Percentiles rank a stretch among this genome's conserved stretches.
Evolutionary conservation across 148 eudicot genomes (phyloP).

Genomic region (Chenopodium album): DNA sequence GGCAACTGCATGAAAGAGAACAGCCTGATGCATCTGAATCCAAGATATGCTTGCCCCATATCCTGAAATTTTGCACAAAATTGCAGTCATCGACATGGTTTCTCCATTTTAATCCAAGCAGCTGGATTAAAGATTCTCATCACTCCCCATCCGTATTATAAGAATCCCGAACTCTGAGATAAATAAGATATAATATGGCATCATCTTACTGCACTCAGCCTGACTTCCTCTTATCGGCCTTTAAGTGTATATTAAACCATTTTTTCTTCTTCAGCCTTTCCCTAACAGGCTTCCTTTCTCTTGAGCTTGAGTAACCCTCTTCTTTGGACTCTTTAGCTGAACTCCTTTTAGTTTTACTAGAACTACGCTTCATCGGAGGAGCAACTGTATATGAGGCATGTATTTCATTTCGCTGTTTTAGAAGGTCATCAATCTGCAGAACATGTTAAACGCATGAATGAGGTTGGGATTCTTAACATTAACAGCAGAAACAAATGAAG

Average conservation of each 20-base stretch:
- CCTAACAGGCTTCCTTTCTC: slow-evolving; percentile 58
- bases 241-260: slow-evolving; percentile 76
- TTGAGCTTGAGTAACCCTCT: slow-evolving; percentile 47
- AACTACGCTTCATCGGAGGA: slow-evolving; percentile 61
- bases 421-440: slow-evolving; percentile 79
- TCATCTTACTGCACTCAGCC: slow-evolving; percentile 40
- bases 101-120: slow-evolving; percentile 23
- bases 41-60: slow-evolving; percentile 12
- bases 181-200: neutral
- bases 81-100: neutral
- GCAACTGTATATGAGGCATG: slow-evolving; percentile 66
- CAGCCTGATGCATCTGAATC: slow-evolving; percentile 1
- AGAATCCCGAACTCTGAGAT: neutral
- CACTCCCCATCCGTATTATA: neutral
- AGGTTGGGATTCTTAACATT: neutral
- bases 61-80: slow-evolving; percentile 17
- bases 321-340: slow-evolving; percentile 55
- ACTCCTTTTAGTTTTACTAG: slow-evolving; percentile 61
- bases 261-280: slow-evolving; percentile 75
- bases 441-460: neutral
- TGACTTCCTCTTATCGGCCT: slow-evolving; percentile 68
- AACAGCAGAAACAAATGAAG: neutral
- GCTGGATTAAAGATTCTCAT: slow-evolving; percentile 19
- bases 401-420: slow-evolving; percentile 74
- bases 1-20: slow-evolving; percentile 14